Evolutionary conservation across 306 rosid species (phyloP), one percentile per base, ranked within the genome.

Genomic region (Rosa persica): DNA sequence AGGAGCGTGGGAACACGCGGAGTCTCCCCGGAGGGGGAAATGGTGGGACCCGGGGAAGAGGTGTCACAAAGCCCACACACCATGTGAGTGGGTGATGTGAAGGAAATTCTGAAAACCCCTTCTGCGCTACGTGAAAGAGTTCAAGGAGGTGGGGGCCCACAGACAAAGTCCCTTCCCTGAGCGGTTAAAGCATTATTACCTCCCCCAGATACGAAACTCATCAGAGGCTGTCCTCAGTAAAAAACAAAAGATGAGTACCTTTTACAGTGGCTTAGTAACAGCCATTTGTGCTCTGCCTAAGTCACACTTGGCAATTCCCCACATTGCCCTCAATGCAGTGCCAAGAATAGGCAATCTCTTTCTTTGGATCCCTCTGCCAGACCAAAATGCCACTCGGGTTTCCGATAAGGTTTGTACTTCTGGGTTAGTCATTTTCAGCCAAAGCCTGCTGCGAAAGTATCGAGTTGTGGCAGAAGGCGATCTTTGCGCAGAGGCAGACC

Each of bases 1-100:
- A 5, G 27, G 70, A 8, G 49, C 22, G 76, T 48, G 85, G 51
- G 2, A 19, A 71, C 81, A 74, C 70, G 68, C 22, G 27, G 71
- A 39, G 25, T 34, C 72, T 44, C 22, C 72, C 36, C 12, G 30
- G 36, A 19, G 46, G 57, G 5, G 19, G 34, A 19, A 19, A 20
- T 39, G 52, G 52, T 68, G 61, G 78, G 82, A 36, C 55, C 82
- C 22, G 20, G 12, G 72, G 52, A 19, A 1, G 54, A 74, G 13
- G 49, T 65, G 58, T 0, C 58, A 65, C 68, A 15, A 66, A 38
- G 9, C 38, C 38, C 66, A 60, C 66, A 22, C 57, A 43, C n/a
- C 70, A 34, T 38, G 47, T 38, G 71, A 66, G 70, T 65, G 23
- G 43, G 48, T 38, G 70, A 66, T 66, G 47, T 19, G 70, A 64